Conservation (phyloP, 352 stramenopile genomes). For the Pythium oligandrum region DNA sequence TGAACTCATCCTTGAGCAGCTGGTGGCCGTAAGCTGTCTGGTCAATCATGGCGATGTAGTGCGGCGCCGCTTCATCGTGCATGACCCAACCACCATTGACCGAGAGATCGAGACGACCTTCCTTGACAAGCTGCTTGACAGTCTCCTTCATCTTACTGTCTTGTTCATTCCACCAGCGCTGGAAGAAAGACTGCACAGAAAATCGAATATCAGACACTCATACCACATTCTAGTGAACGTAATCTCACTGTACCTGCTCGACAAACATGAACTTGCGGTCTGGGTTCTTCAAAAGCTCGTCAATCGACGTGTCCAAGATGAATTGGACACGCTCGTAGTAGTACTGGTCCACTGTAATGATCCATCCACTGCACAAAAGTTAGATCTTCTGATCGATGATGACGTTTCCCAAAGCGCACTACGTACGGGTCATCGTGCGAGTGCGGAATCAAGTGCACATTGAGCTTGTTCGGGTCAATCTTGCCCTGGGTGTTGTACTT, state of each 20-base stretch:
- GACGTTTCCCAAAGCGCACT: too few species aligned
- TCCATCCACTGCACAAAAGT: constrained; percentile 66
- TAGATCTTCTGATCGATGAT: too few species aligned
- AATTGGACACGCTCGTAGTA: constrained; percentile 92
- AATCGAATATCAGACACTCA: too few species aligned
- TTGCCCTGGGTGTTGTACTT: constrained; percentile 62
- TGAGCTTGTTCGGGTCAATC: constrained; percentile 76
- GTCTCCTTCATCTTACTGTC: constrained; percentile 53
- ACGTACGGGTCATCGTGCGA: constrained; percentile 92
- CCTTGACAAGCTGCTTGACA: constrained; percentile 86
- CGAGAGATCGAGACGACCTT: constrained; percentile 90
- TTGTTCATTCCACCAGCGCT: constrained; percentile 95
- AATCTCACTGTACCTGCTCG: constrained; percentile 35
- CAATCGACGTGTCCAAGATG: constrained; percentile 93
- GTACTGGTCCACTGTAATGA: constrained; percentile 98
- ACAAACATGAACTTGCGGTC: constrained; percentile 94
- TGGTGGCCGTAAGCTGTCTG: constrained; percentile 96
- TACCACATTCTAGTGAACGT: too few species aligned
- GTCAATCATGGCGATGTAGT: constrained; percentile 98
- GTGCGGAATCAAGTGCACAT: constrained; percentile 96
- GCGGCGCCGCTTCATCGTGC: constrained; percentile 96
- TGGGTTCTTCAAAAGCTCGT: constrained; percentile 84
- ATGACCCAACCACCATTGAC: constrained; percentile 98
- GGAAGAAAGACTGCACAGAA: constrained; percentile 83
- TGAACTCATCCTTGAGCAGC: constrained; percentile 93